Evolutionary conservation across 768 basidiomycete species (phyloP), one percentile per base, ranked within the genome.

Genomic region (Termitomyces sp.): DNA sequence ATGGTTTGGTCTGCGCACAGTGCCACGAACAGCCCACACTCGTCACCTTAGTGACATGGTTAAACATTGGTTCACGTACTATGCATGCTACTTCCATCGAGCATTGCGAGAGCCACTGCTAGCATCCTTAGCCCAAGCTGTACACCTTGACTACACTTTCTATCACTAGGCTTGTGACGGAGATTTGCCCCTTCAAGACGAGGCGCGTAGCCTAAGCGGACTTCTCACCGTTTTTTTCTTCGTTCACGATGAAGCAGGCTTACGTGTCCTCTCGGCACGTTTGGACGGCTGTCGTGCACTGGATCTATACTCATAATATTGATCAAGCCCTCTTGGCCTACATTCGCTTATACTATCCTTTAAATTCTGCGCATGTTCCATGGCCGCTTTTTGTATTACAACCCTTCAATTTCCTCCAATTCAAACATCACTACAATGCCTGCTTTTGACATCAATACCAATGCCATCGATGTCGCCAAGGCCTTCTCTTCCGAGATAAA

Each of bases 401-500:
- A 23, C 38, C 44, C 37, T 53, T 37, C 1, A 21, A 50, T 5
- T 11, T 43, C 16, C 25, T 49, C 14, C 29, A 23, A 29, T 17
- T 31, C 29, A 5, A 27, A 23, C 1, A 35, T 21, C 8, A 27
- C 41, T 17, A 23, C 7, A 4, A 51, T 57, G 49, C 35, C 56
- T 57, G 11, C 40, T 31, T 59, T 54, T 19, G 53, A 54, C 23
- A n/a, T 0, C 7, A 41, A 54, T 19, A 45, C 43, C 32, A 25
- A 44, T n/a, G 48, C 48, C 14, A 54, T 54, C 25, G 48, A 59
- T 3, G 48, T 51, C 7, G 58, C 58, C 21, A 51, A 46, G 32
- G 41, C 47, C n/a, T 32, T 59, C 40, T 41, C 53, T 41, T 44
- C 34, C 12, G 41, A 59, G 41, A 59, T 54, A 41, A 59, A 59